Conservation (phyloP, 805 yeast genomes). For the Clavispora asparagi region DNA sequence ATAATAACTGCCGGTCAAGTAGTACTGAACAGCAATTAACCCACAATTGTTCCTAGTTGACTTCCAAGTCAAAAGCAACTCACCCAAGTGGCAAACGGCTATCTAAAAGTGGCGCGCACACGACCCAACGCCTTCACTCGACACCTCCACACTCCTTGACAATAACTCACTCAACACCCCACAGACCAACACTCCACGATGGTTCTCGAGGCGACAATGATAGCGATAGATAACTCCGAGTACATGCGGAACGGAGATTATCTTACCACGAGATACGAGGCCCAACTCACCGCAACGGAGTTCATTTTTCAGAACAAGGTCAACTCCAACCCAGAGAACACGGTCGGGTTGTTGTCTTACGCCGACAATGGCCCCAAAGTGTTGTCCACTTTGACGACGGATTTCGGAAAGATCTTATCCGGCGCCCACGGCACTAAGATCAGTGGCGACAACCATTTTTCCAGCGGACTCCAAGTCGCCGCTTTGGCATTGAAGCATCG, state of each 20-base stretch:
- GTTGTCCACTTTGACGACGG: slow-evolving; percentile 81
- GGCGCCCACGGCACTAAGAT: slow-evolving; percentile 80
- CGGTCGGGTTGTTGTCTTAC: slow-evolving; percentile 86
- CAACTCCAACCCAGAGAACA: slow-evolving; percentile 86
- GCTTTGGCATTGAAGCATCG: slow-evolving; percentile 89
- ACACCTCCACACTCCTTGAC: slow-evolving; percentile 3
- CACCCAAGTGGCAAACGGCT: neutral
- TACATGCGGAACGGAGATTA: slow-evolving; percentile 95
- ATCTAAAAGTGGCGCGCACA: slow-evolving; percentile 1
- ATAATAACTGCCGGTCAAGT: too few relatives aligned
- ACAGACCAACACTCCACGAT: slow-evolving; percentile 34
- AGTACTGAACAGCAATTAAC: too few relatives aligned
- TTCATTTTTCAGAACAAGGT: slow-evolving; percentile 81
- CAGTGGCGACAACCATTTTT: slow-evolving; percentile 60
- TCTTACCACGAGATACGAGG: slow-evolving; percentile 80
- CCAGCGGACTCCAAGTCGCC: slow-evolving; percentile 89
- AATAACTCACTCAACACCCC: neutral
- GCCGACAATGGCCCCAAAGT: slow-evolving; percentile 85
- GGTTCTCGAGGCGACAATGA: slow-evolving; percentile 96
- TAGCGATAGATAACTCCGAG: slow-evolving; percentile 93
- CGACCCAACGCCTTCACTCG: slow-evolving; percentile 5
- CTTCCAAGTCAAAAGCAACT: neutral
- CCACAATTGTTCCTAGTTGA: too few relatives aligned
- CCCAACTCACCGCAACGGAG: slow-evolving; percentile 87
- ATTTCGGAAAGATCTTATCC: slow-evolving; percentile 76